Evolutionary conservation across 345 rosid genomes (phyloP).

Genomic region (Citrus maxima): DNA sequence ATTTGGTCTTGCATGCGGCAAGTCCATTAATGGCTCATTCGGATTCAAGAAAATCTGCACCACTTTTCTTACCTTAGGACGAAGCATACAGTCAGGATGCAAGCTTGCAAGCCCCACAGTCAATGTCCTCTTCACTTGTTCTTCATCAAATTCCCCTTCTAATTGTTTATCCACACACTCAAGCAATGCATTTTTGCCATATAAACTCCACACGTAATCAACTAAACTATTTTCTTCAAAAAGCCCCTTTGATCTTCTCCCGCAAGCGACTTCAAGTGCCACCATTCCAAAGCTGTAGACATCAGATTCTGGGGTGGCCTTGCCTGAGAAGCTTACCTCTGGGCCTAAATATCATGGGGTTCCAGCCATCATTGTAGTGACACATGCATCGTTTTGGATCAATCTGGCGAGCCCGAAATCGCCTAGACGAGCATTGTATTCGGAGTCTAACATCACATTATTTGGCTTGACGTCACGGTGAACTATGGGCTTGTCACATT

Average conservation of each 20-base stretch:
- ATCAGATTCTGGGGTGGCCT: constrained; percentile 29
- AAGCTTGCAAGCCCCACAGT: constrained; percentile 32
- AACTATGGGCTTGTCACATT: constrained; percentile 35
- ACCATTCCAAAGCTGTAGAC: constrained; percentile 39
- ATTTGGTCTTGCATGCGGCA: constrained; percentile 27
- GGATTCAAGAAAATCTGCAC: constrained; percentile 36
- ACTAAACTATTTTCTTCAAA: constrained; percentile 38
- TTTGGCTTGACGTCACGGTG: constrained; percentile 45
- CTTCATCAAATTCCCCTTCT: constrained; percentile 18
- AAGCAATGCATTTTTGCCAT: constrained; percentile 16
- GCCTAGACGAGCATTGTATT: constrained; percentile 32
- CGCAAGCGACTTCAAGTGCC: constrained; percentile 33
- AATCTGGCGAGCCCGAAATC: constrained; percentile 41
- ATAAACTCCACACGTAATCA: constrained; percentile 30
- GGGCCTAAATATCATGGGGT: constrained; percentile 44
- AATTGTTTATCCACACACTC: constrained; percentile 23
- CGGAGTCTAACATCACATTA: constrained; percentile 37
- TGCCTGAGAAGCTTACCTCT: constrained; percentile 29
- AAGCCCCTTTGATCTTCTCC: constrained; percentile 28
- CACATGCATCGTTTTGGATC: constrained; percentile 21
- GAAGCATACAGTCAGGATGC: constrained; percentile 23
- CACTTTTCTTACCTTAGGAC: constrained; percentile 36
- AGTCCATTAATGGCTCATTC: constrained; percentile 31
- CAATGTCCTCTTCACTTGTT: constrained; percentile 27
- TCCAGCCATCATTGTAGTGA: constrained; percentile 43